Evolutionary conservation across 2,329 filamentous ascomycete genomes (phyloP), one percentile per base, ranked within the genome.

Genomic region (Lojkania enalia): DNA sequence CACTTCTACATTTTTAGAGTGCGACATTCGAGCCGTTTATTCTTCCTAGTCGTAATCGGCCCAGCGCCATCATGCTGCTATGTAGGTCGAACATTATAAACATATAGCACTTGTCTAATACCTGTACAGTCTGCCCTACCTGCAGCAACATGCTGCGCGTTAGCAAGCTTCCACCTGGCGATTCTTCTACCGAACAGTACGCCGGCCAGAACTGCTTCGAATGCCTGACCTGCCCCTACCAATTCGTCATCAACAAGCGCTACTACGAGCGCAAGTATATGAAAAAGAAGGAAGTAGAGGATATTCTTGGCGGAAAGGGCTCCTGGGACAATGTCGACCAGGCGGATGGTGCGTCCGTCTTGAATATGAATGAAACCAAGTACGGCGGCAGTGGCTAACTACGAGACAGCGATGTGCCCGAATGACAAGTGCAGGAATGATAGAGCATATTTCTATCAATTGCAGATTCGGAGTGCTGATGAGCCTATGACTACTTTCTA

Each of bases 401-500:
- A n/a, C n/a, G n/a, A n/a, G n/a, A n/a, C n/a, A n/a, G 87, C 87
- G 37, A 88, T 94, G 79, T 99, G 94, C 71, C 84, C 88, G 19
- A 84, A 84, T 51, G 84, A 90, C 30, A 79, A 79, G 44, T 99
- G 94, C 76, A 80, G 88, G 63, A 90, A 90, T 52, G 80, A 83
- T 49, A 84, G 90, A 74, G 94, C 94, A 3, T 95, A 91, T 53
- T 97, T 92, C 76, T 95, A 91, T 77, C 90, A 96, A 77, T 84
- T 97, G 59, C 94, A 99, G 79, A 97, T 97, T 73, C 85, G 94
- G 59, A 95, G 90, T 77, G 94, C 94, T 40, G 94, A 99, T 74
- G 94, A 99, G 78, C 94, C 94, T 49, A 96, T 96, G 88, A 99
- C 94, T 56, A 92, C 85, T 49, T 97, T 97, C 73, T 95, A 86